Conservation (phyloP, 139 green algal species). For the Astrephomene gubernaculifera region DNA sequence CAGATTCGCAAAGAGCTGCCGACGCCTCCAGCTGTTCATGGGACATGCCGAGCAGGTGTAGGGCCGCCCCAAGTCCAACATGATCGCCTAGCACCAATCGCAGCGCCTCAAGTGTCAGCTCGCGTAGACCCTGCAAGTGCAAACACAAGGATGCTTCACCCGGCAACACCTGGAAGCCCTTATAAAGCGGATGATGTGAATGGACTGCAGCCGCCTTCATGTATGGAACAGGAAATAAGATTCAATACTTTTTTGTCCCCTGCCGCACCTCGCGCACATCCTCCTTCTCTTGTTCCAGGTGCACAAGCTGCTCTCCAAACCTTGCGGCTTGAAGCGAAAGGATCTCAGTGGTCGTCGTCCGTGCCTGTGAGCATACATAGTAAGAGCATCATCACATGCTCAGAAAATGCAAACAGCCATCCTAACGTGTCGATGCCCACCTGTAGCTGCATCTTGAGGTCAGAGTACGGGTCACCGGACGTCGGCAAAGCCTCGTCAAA, state of each 20-base stretch:
- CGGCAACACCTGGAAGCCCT: no score
- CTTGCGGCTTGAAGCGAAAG: background rate
- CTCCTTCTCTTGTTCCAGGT: background rate
- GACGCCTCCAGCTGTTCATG: background rate
- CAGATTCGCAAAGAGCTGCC: background rate
- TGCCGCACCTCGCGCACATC: background rate
- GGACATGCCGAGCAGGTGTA: background rate
- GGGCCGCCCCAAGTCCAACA: background rate
- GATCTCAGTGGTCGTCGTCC: conserved; percentile 15
- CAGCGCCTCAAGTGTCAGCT: background rate
- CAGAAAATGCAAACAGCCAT: background rate
- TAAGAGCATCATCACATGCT: background rate
- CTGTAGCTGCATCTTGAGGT: background rate
- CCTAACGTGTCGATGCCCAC: background rate
- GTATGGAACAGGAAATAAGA: no score
- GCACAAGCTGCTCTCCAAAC: background rate
- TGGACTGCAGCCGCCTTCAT: no score
- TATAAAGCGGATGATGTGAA: no score
- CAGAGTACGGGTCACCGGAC: background rate
- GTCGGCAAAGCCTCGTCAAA: background rate
- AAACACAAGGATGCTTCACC: no score
- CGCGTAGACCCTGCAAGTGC: background rate
- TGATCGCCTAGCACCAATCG: background rate
- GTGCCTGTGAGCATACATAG: background rate
- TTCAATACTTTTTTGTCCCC: no score